Evolutionary conservation across 73 alveolate species (phyloP).

Genomic region (Breviolum minutum): DNA sequence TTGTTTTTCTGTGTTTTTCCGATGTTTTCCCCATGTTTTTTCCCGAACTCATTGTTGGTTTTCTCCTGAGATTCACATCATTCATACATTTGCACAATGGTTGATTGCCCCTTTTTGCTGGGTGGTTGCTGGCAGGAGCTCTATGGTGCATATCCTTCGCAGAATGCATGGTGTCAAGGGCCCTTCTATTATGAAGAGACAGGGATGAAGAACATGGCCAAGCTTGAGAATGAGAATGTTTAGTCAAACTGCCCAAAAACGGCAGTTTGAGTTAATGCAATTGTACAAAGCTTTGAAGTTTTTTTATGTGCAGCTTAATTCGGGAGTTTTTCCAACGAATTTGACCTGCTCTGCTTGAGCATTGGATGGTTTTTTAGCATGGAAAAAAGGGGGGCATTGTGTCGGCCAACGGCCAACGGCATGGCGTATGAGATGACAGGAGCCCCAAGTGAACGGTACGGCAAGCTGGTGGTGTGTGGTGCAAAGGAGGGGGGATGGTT

Average conservation of each 20-base stretch:
- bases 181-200: constrained; percentile 53
- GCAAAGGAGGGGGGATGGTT: constrained; percentile 20
- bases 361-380: neutral
- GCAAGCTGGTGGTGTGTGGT: constrained; percentile 66
- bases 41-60: neutral
- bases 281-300: too few relatives aligned
- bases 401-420: neutral
- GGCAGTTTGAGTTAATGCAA: too few relatives aligned
- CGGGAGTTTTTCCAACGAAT: too few relatives aligned
- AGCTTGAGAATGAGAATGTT: neutral
- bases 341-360: neutral
- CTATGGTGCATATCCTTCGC: constrained; percentile 12
- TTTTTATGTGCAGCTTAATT: too few relatives aligned
- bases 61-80: neutral
- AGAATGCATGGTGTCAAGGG: constrained; percentile 68
- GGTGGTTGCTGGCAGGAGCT: constrained; percentile 24
- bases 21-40: neutral
- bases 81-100: neutral
- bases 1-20: neutral
- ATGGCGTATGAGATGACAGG: neutral
- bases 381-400: neutral
- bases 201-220: constrained; percentile 15
- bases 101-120: neutral
- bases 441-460: constrained; percentile 70
- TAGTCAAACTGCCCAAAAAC: neutral